phyloP scores from a whole-genome alignment of 805 yeast species.

The Blastobotrys mokoenaii region DNA sequence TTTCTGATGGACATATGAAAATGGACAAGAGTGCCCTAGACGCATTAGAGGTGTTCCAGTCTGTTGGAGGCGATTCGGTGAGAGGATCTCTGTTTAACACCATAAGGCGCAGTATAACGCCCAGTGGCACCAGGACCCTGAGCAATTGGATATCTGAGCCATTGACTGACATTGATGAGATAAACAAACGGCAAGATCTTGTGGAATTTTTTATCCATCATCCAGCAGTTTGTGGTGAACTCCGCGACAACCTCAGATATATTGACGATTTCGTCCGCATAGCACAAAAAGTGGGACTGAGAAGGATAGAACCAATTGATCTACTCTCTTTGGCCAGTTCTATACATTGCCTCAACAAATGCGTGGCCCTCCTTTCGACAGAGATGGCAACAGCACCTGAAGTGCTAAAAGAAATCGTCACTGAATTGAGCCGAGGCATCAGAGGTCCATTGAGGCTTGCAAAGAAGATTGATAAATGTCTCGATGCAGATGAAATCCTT shows the following conservation, averaged over 20 bases:
- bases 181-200: conserved; percentile 45
- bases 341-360: conserved; percentile 31
- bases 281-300: conserved; percentile 30
- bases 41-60: conserved; percentile 48
- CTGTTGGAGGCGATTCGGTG: conserved; percentile 39
- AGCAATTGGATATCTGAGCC: conserved; percentile 82
- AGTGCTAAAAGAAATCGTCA: conserved; percentile 4
- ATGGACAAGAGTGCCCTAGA: conserved; percentile 49
- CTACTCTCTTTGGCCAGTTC: conserved; percentile 38
- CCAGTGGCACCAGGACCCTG: conserved; percentile 73
- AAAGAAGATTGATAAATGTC: conserved; percentile 32
- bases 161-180: conserved; percentile 47
- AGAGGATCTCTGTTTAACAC: conserved; percentile 66
- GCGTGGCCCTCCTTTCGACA: not conserved
- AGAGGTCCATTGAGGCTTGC: conserved; percentile 31
- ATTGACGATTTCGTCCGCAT: conserved; percentile 36
- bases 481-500: conserved; percentile 32
- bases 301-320: conserved; percentile 38
- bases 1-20: conserved; percentile 49
- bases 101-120: conserved; percentile 65
- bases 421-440: conserved; percentile 17
- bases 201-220: conserved; percentile 37
- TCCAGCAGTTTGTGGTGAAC: conserved; percentile 25
- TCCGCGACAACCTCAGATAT: conserved; percentile 52
- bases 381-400: not conserved